Percentiles rank a stretch among this genome's conserved stretches.
Conservation (phyloP, 306 rosid genomes). For the Inga laurina region DNA sequence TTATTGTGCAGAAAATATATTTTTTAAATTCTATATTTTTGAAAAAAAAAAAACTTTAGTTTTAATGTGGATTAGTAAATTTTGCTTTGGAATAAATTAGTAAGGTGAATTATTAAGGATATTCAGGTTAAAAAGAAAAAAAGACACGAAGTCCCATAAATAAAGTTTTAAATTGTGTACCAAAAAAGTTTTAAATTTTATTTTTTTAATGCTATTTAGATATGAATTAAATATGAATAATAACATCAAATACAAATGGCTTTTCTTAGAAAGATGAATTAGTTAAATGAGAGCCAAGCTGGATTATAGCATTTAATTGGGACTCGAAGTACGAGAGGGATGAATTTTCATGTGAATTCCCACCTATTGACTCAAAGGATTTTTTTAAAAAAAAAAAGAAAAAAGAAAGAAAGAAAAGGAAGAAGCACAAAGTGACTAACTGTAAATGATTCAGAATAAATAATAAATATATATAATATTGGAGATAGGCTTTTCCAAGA, state of each 20-base stretch:
- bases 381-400: neutral
- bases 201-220: too few species aligned
- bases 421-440: neutral
- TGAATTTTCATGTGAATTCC: neutral
- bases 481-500: slow-evolving; percentile 36
- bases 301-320: neutral
- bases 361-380: neutral
- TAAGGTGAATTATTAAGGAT: neutral
- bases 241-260: neutral
- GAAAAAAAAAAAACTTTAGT: too few species aligned
- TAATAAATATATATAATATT: neutral
- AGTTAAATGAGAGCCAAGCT: neutral
- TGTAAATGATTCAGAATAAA: neutral
- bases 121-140: neutral
- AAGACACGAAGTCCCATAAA: too few species aligned
- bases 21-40: too few species aligned
- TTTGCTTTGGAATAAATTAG: too few species aligned
- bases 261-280: neutral
- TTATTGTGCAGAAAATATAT: too few species aligned
- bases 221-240: neutral
- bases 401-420: neutral
- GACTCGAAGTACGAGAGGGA: neutral
- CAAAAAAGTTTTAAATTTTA: too few species aligned
- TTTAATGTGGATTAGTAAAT: too few species aligned
- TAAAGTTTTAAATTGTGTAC: too few species aligned